Percentiles rank a stretch among this genome's conserved stretches.
Conservation (phyloP, 2,329 filamentous ascomycete genomes). For the Diaporthe sp. region DNA sequence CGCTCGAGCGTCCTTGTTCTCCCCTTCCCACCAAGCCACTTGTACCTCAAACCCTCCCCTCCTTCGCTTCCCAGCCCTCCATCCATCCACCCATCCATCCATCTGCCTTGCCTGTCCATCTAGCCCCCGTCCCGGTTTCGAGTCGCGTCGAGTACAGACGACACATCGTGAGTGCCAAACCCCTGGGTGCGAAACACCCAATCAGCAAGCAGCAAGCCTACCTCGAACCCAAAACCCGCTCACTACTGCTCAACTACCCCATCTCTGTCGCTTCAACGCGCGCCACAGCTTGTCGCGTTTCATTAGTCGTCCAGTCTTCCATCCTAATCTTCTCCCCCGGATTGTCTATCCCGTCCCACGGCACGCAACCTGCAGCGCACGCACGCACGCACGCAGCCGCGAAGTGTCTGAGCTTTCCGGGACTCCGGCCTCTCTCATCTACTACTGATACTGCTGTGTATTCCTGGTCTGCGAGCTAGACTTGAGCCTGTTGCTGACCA, state of each 20-base stretch:
- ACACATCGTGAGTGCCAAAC: conserved; percentile 25
- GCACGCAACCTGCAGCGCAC: conserved; percentile 3
- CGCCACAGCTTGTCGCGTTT: conserved; percentile 5
- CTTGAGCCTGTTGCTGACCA: conserved; percentile 14
- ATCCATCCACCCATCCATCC: neutral
- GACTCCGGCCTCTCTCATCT: neutral
- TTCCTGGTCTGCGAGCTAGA: neutral
- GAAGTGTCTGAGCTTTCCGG: conserved; percentile 18
- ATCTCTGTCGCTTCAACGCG: neutral
- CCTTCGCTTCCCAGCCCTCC: neutral
- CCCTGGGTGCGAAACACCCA: conserved; percentile 18
- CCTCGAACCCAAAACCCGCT: neutral
- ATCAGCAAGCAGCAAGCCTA: conserved; percentile 1
- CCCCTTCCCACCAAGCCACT: neutral
- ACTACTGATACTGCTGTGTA: neutral
- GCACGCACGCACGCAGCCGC: conserved; percentile 1
- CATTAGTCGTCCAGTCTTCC: conserved; percentile 14
- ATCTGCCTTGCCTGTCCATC: neutral
- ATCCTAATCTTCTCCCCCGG: conserved; percentile 10
- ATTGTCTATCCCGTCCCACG: conserved; percentile 8
- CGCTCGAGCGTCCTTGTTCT: neutral
- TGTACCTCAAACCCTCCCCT: neutral
- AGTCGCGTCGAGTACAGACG: conserved; percentile 17
- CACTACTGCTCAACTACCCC: neutral
- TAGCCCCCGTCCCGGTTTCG: neutral